Evolutionary conservation across 2,329 filamentous ascomycete species (phyloP).

Genomic region (Xylaria sp.): DNA sequence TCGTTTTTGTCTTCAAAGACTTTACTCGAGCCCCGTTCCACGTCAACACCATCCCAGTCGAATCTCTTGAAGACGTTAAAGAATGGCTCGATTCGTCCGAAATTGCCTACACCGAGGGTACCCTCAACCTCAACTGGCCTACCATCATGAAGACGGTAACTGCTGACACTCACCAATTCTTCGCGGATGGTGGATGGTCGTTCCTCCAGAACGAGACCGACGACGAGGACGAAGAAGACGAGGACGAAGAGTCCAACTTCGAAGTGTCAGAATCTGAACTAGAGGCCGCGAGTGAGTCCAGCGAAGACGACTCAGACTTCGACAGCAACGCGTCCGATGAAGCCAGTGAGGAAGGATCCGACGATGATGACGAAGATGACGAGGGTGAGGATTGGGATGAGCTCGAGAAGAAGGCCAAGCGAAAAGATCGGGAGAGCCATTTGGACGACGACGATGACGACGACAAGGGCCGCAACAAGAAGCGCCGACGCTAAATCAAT

Average conservation of each 20-base stretch:
- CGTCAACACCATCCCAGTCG: slow-evolving; percentile 97
- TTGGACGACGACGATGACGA: slow-evolving; percentile 73
- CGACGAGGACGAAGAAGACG: slow-evolving; percentile 72
- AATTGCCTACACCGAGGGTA: slow-evolving; percentile 89
- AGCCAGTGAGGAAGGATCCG: slow-evolving; percentile 68
- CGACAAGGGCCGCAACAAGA: slow-evolving; percentile 53
- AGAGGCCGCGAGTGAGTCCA: slow-evolving; percentile 70
- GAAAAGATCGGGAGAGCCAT: slow-evolving; percentile 64
- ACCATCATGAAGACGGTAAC: slow-evolving; percentile 99
- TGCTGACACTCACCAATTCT: slow-evolving; percentile 90
- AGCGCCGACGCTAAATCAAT: slow-evolving; percentile 46
- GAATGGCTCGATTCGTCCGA: slow-evolving; percentile 97
- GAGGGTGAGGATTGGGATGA: slow-evolving; percentile 93
- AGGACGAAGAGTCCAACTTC: slow-evolving; percentile 87
- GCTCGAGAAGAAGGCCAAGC: slow-evolving; percentile 83
- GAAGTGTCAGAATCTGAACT: slow-evolving; percentile 85
- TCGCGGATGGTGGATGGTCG: slow-evolving; percentile 88
- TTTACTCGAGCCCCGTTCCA: slow-evolving; percentile 86
- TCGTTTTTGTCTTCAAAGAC: slow-evolving; percentile 98
- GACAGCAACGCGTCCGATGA: slow-evolving; percentile 83
- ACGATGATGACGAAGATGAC: slow-evolving; percentile 59
- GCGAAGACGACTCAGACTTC: slow-evolving; percentile 84
- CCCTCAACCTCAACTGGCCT: slow-evolving; percentile 96
- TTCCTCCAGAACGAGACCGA: slow-evolving; percentile 88
- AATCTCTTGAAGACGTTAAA: slow-evolving; percentile 90